phyloP scores from a whole-genome alignment of 2,329 filamentous ascomycete species.

The Pyricularia grisea region DNA sequence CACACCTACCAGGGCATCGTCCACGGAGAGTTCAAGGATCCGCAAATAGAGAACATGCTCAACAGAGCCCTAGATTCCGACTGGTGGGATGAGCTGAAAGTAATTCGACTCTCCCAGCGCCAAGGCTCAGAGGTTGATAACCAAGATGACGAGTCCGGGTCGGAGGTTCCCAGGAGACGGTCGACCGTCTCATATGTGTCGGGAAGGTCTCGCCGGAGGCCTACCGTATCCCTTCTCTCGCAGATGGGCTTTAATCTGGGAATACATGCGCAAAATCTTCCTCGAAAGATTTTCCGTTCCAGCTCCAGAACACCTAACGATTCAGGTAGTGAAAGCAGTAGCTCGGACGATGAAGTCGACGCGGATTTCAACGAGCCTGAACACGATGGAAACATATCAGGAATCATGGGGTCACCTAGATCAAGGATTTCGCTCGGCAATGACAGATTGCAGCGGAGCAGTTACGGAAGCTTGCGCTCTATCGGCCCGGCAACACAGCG shows the following conservation, averaged over 20 bases:
- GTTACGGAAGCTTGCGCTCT: conserved; percentile 19
- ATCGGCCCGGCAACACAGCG: not conserved
- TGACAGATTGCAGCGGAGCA: conserved; percentile 23
- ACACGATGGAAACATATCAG: conserved; percentile 30
- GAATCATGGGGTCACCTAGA: conserved; percentile 24
- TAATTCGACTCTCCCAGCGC: conserved; percentile 2
- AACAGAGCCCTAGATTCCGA: conserved; percentile 60
- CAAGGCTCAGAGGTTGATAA: not conserved
- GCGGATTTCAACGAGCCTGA: conserved; percentile 26
- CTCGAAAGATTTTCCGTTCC: conserved; percentile 46
- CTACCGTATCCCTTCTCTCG: conserved; percentile 39
- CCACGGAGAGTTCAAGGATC: conserved; percentile 52
- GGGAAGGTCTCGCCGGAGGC: conserved; percentile 48
- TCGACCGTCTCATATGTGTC: conserved; percentile 49
- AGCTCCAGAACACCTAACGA: conserved; percentile 11
- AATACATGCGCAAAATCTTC: conserved; percentile 67
- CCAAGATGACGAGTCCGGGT: not conserved
- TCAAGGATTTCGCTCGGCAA: conserved; percentile 17
- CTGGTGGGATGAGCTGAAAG: conserved; percentile 74
- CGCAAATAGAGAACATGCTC: conserved; percentile 50
- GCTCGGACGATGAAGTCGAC: conserved; percentile 11
- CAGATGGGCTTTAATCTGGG: conserved; percentile 58
- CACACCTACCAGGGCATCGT: conserved; percentile 70
- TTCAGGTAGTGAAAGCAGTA: conserved; percentile 15
- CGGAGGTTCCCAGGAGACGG: conserved; percentile 18